A percentile compares a stretch with the other conserved stretches of the same genome.
phyloP scores from a whole-genome alignment of 768 basidiomycete species.

The Suillus lakei region DNA sequence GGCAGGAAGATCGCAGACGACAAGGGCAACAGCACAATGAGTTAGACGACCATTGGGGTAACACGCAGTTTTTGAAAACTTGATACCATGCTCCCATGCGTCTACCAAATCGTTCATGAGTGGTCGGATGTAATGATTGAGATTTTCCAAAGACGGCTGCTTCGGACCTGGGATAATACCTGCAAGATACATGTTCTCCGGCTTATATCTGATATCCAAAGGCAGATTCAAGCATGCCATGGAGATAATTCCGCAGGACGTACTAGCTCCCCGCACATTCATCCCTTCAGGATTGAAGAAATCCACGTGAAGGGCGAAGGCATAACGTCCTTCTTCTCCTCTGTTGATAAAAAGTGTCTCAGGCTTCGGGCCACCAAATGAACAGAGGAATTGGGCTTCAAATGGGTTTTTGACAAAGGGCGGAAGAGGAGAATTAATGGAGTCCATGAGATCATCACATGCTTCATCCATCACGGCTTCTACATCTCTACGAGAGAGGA shows the following conservation, averaged over 20 bases:
- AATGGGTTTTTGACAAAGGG: constrained; percentile 10
- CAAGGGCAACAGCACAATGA: constrained; percentile 25
- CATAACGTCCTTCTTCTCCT: constrained; percentile 28
- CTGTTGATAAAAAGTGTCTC: neutral
- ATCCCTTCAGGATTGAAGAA: no score
- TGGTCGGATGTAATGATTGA: no score
- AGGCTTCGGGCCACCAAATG: neutral
- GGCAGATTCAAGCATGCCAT: no score
- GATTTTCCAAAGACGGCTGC: no score
- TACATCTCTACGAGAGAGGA: neutral
- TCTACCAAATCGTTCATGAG: constrained; percentile 17
- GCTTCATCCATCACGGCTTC: constrained; percentile 1
- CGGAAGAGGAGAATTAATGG: neutral
- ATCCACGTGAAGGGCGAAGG: constrained; percentile 32
- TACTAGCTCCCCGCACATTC: no score
- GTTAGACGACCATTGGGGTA: constrained; percentile 14
- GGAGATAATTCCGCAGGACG: no score
- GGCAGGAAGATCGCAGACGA: constrained; percentile 35
- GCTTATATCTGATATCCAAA: no score
- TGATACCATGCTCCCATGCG: constrained; percentile 21
- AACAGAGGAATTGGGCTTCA: neutral
- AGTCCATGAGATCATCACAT: neutral
- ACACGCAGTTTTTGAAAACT: constrained; percentile 15
- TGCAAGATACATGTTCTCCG: no score
- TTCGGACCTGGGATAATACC: no score